These are phyloP conservation scores for Dothistroma pini DNA, from an alignment of 2,329 filamentous ascomycete species.

Conservation along the genomic window DNA sequence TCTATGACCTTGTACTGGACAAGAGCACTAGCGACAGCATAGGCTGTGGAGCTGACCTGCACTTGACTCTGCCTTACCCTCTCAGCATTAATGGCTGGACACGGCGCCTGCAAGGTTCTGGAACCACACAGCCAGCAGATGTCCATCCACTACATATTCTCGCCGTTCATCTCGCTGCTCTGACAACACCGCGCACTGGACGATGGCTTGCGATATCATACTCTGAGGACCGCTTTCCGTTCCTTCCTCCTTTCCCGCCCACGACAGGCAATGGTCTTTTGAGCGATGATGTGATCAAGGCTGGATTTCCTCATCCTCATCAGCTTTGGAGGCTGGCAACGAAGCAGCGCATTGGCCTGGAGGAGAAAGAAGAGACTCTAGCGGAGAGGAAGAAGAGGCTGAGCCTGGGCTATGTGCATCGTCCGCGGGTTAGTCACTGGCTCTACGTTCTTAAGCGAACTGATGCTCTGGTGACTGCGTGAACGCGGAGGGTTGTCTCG, in stretches of 20 bases:
- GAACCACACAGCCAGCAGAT: conserved; percentile 16
- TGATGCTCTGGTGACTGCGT: conserved; percentile 23
- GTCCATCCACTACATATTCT: conserved; percentile 40
- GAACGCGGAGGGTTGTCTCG: background rate
- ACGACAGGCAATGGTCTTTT: conserved; percentile 27
- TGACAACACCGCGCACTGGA: conserved; percentile 35
- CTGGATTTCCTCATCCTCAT: conserved; percentile 37
- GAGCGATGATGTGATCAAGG: conserved; percentile 26
- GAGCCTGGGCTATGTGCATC: conserved; percentile 29
- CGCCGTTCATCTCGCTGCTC: conserved; percentile 39
- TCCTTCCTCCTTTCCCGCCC: conserved; percentile 26
- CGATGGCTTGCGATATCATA: conserved; percentile 42
- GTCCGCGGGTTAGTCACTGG: conserved; percentile 38
- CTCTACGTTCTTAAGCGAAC: conserved; percentile 40
- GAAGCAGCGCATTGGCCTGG: conserved; percentile 31
- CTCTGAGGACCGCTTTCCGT: conserved; percentile 39
- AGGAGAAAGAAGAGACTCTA: conserved; percentile 24
- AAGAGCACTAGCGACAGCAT: conserved; percentile 26
- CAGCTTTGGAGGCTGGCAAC: conserved; percentile 37
- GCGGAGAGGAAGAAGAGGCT: conserved; percentile 23
- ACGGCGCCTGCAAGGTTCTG: conserved; percentile 14
- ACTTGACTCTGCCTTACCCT: conserved; percentile 20
- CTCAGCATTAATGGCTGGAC: conserved; percentile 25
- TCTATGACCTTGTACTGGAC: conserved; percentile 23
- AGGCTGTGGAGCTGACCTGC: conserved; percentile 18